phyloP scores from a whole-genome alignment of 2,329 filamentous ascomycete genomes.

The Aspergillus calidoustus region DNA sequence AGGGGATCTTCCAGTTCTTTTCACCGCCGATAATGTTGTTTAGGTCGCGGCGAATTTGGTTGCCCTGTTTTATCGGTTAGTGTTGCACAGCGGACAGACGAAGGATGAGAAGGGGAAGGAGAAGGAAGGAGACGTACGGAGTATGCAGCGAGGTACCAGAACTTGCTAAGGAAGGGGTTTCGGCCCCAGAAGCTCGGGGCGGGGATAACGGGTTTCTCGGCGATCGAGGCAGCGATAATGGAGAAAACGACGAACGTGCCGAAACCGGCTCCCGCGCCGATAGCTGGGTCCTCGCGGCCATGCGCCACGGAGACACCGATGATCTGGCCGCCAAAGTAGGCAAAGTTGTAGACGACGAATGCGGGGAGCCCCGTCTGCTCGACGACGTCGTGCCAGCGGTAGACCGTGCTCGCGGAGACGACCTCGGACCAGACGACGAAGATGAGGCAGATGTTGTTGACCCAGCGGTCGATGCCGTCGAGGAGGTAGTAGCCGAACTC shows the following conservation, averaged over 20 bases:
- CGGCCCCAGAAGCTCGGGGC: conserved; percentile 51
- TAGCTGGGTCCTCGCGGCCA: conserved; percentile 41
- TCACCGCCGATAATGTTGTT: conserved; percentile 59
- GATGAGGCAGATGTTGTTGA: conserved; percentile 61
- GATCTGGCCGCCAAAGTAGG: conserved; percentile 59
- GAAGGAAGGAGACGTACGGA: conserved; percentile 50
- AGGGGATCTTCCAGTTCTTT: conserved; percentile 61
- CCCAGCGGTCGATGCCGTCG: conserved; percentile 60
- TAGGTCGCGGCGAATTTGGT: conserved; percentile 61
- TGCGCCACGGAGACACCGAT: conserved; percentile 58
- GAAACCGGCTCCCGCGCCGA: conserved; percentile 58
- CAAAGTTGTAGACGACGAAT: conserved; percentile 57
- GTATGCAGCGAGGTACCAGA: conserved; percentile 62
- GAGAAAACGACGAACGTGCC: conserved; percentile 55
- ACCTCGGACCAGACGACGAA: conserved; percentile 64
- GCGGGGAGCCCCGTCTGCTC: conserved; percentile 55
- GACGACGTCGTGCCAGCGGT: conserved; percentile 60
- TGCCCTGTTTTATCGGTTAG: conserved; percentile 45
- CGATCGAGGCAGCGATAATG: conserved; percentile 25
- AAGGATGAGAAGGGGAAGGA: too few species aligned
- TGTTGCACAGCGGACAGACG: too few species aligned
- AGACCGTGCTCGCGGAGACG: conserved; percentile 58
- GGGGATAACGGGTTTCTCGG: conserved; percentile 47
- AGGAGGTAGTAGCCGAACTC: conserved; percentile 62
- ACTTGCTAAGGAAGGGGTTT: conserved; percentile 44